Evolutionary conservation across 768 basidiomycete genomes (phyloP), one percentile per base, ranked within the genome.

Genomic region (Kwoniella dejecticola): DNA sequence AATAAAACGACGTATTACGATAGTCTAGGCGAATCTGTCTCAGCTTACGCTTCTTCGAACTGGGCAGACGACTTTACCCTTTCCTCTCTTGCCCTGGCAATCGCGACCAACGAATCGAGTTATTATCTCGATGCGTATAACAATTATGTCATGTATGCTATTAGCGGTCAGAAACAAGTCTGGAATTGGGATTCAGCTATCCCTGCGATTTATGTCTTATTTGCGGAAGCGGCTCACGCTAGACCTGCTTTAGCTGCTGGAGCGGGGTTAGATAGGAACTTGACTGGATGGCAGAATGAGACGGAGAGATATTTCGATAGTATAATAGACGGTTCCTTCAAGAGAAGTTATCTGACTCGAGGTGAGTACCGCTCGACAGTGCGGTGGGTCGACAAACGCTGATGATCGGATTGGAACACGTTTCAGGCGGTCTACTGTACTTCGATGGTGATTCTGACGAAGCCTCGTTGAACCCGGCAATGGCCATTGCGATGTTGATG

Each of bases 181-280:
- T 89, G 92, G 79, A 93, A 93, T 75, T 97, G 93, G 93, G 93
- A 93, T 73, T 84, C 85, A 2, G 89, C 90, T 76, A 85, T 84
- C 0, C 88, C 90, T 1, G 93, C 87, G 2, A 71, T 91, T 0
- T 83, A 85, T 41, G 84, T 94, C 19, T 79, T 95, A 6, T 89
- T 88, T 61, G 83, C 88, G 0, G 90, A 95, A 69, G 81, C 90
- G 26, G 84, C 86, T 1, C 81, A 85, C 52, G 83, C 85, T 1
- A 82, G 85, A 56, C 82, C 85, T 2, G 71, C 74, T 31, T 77
- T 89, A 13, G 80, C 80, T 3, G 63, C 81, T 77, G 52, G 84
- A 19, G 75, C 71, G 1, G 77, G 75, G 4, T 53, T 78, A 33
- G 54, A 58, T 6, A 61, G 83, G 13, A 87, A 89, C 62, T 76